phyloP scores from a whole-genome alignment of 2,329 filamentous ascomycete genomes.

The Penicillium sp. region DNA sequence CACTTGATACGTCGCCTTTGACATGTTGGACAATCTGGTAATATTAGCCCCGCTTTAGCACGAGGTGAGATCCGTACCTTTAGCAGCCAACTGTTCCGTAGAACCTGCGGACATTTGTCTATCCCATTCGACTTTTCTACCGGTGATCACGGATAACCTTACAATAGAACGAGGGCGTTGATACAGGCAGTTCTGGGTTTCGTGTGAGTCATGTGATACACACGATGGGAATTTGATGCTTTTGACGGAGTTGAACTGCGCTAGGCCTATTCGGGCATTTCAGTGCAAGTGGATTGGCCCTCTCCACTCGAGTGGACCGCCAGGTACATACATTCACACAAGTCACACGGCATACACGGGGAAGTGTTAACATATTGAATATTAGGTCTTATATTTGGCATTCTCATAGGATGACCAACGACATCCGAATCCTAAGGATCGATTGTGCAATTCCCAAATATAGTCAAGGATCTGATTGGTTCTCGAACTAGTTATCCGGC shows the following conservation, averaged over 20 bases:
- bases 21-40: slow-evolving; percentile 20
- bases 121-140: slow-evolving; percentile 1
- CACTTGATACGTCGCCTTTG: slow-evolving; percentile 24
- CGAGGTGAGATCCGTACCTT: background rate
- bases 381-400: background rate
- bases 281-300: background rate
- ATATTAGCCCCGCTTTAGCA: background rate
- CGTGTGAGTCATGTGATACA: background rate
- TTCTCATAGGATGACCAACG: background rate
- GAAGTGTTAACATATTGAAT: background rate
- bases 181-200: background rate
- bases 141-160: background rate
- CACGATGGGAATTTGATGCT: background rate
- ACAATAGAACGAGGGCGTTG: background rate
- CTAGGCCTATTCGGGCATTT: background rate
- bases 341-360: background rate
- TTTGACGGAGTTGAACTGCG: background rate
- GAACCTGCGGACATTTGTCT: slow-evolving; percentile 7
- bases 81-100: slow-evolving; percentile 3
- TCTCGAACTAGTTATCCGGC: background rate
- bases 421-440: background rate
- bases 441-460: background rate
- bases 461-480: background rate
- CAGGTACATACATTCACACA: background rate
- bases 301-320: background rate